Evolutionary conservation across 73 alveolate species (phyloP), one percentile per base, ranked within the genome.

Genomic region (Diophrys appendiculata): DNA sequence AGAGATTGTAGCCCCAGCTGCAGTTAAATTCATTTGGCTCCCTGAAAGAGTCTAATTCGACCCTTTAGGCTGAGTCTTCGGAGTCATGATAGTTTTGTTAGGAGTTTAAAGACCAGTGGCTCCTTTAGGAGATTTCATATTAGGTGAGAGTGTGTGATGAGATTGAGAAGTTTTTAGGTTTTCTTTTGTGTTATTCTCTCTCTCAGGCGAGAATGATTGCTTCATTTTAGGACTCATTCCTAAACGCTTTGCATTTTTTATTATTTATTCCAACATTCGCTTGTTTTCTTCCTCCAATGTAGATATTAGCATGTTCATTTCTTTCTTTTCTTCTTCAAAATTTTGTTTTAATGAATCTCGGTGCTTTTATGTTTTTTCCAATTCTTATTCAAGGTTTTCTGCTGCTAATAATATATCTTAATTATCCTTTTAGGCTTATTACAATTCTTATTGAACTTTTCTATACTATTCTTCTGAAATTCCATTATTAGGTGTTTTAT

Each of bases 381-480:
- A 81, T 79, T 69, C 72, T 1, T 13, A 31, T 75, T 33, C 35
- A 73, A 52, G 71, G 32, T 53, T 34, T 52, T 64, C 72, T n/a
- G n/a, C n/a, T n/a, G n/a, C n/a, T n/a, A n/a, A n/a, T n/a, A n/a
- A n/a, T n/a, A n/a, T n/a, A n/a, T n/a, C n/a, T n/a, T n/a, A 27
- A 3, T 73, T 54, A 32, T 88, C 89, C 31, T 68, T 54, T 29
- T 82, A 33, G 13, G 75, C 27, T n/a, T 85, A 35, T 32, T 74
- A 72, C 29, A 80, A 68, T 60, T 72, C 69, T 29, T 23, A 26
- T 35, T 65, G 33, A 34, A 34, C 29, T 64, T 79, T 77, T 34
- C 68, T 24, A 29, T 54, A 26, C 30, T 54, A 52, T n/a, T n/a
- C n/a, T n/a, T n/a, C n/a, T n/a, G n/a, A n/a, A n/a, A n/a, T n/a